Evolutionary conservation across 371 early-diverging fungal species (phyloP).

Genomic region (Blakeslea trispora): DNA sequence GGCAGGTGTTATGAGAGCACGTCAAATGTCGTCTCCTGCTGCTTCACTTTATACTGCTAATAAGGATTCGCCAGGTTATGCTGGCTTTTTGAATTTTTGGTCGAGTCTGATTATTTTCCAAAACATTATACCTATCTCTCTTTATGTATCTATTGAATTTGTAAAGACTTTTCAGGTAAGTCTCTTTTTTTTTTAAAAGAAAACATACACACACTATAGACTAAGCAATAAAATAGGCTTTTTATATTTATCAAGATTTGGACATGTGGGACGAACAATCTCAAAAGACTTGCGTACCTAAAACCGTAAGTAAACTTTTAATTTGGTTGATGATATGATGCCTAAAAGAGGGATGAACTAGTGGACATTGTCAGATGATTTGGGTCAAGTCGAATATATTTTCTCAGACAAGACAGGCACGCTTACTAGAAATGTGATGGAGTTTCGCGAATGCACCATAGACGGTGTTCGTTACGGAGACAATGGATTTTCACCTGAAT

Average conservation of each 20-base stretch:
- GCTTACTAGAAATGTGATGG: constrained; percentile 91
- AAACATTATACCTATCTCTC: constrained; percentile 95
- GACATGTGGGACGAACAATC: constrained; percentile 82
- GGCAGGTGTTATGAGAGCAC: constrained; percentile 51
- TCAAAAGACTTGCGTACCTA: constrained; percentile 71
- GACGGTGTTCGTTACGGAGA: constrained; percentile 81
- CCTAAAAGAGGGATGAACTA: constrained; percentile 11
- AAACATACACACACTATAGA: constrained; percentile 27
- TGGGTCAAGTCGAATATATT: constrained; percentile 95
- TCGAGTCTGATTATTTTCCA: constrained; percentile 89
- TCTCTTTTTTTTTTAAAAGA: constrained; percentile 14
- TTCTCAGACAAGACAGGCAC: constrained; percentile 99
- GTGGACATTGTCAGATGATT: constrained; percentile 95
- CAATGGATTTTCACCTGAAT: constrained; percentile 64
- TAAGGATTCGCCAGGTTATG: constrained; percentile 38
- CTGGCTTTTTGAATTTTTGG: constrained; percentile 64
- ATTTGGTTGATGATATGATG: not conserved
- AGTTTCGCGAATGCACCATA: constrained; percentile 88
- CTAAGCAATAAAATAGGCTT: constrained; percentile 74
- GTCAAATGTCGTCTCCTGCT: constrained; percentile 33
- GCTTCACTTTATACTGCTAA: constrained; percentile 38
- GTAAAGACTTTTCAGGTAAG: constrained; percentile 78
- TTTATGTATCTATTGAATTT: constrained; percentile 95
- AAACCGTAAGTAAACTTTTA: constrained; percentile 48
- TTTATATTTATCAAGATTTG: constrained; percentile 84